Evolutionary conservation across 495 filamentous ascomycete species (phyloP).

Genomic region (Penicillium manginii): DNA sequence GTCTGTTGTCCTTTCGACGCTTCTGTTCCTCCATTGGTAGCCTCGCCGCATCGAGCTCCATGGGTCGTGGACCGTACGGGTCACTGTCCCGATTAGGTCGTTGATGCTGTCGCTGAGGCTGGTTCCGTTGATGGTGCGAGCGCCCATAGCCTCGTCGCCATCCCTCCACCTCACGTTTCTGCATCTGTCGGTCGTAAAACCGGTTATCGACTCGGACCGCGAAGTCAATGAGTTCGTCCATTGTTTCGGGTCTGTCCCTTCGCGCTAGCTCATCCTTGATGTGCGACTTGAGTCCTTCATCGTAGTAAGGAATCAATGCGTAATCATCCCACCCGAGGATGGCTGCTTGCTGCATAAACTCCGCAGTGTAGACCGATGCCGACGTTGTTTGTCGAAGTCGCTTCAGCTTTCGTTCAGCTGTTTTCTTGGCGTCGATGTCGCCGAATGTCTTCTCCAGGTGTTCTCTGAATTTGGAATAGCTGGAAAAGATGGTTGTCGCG

Average conservation of each 20-base stretch:
- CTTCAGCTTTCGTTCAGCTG: neutral
- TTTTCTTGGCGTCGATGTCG: neutral
- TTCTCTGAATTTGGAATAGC: neutral
- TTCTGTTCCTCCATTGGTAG: constrained; percentile 1
- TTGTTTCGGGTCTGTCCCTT: neutral
- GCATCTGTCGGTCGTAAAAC: neutral
- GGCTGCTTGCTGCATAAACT: neutral
- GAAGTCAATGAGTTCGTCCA: neutral
- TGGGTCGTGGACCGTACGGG: neutral
- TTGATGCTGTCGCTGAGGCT: neutral
- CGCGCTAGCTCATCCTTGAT: neutral
- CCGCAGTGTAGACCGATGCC: neutral
- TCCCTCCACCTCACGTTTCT: neutral
- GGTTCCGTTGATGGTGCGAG: neutral
- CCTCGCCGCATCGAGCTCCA: constrained; percentile 4
- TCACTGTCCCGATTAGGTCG: neutral
- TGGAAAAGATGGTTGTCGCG: neutral
- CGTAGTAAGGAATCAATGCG: neutral
- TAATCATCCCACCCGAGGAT: neutral
- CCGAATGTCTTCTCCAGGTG: neutral
- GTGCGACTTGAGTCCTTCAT: neutral
- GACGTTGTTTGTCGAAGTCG: neutral
- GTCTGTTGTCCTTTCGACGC: neutral
- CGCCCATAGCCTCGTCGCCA: neutral
- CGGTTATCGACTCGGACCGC: neutral